These are phyloP conservation scores for Gonium pectorale DNA, from an alignment of 139 green algal species.

Conservation along the genomic window DNA sequence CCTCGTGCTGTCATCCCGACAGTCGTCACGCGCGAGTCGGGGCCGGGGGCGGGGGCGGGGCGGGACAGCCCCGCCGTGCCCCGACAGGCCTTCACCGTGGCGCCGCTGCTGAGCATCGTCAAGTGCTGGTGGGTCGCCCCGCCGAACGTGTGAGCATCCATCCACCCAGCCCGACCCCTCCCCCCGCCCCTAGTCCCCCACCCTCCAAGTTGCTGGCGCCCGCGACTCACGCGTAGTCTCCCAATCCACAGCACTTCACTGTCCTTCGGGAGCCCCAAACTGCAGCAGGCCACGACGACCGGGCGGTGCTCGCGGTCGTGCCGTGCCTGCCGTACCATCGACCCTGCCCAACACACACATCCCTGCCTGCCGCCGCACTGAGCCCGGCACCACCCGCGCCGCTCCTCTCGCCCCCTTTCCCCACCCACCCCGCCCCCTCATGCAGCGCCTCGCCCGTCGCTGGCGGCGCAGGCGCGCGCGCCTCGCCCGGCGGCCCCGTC, in stretches of 20 bases:
- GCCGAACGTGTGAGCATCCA: no score
- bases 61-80: neutral
- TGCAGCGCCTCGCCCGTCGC: neutral
- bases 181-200: no score
- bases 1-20: neutral
- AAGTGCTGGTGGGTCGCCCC: neutral
- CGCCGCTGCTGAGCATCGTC: neutral
- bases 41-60: neutral
- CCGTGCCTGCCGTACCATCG: no score
- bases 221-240: no score
- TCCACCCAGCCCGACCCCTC: no score
- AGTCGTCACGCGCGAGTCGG: slow-evolving; percentile 20
- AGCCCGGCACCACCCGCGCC: neutral
- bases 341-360: no score
- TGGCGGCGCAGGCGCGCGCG: neutral
- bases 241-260: no score
- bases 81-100: slow-evolving; percentile 11
- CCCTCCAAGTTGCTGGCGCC: no score
- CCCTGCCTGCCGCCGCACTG: no score
- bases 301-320: no score
- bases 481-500: neutral
- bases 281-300: no score
- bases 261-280: no score
- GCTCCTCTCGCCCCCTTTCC: neutral
- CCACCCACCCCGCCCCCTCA: neutral